Evolutionary conservation across 257 asterid genomes (phyloP).

Genomic region (Anisodus acutangulus): DNA sequence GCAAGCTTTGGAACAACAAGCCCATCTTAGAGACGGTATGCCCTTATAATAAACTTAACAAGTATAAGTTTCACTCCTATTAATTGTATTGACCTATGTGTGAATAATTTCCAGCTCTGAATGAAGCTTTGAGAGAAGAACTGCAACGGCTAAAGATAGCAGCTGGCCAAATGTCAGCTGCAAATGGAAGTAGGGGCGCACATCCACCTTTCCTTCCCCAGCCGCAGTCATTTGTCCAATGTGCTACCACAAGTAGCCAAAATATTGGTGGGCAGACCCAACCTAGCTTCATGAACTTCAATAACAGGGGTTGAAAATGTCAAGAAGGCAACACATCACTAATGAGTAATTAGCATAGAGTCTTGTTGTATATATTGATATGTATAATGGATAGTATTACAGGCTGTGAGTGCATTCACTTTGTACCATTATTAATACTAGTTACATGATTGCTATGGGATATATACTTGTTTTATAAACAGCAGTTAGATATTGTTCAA

Average conservation of each 20-base stretch:
- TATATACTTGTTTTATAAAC: not conserved
- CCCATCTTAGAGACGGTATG: slow-evolving; percentile 94
- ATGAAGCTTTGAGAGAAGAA: slow-evolving; percentile 75
- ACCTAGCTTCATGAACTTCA: slow-evolving; percentile 51
- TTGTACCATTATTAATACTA: slow-evolving; percentile 18
- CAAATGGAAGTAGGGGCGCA: slow-evolving; percentile 55
- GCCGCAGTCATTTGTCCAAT: slow-evolving; percentile 49
- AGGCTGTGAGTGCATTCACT: not conserved
- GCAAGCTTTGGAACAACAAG: slow-evolving; percentile 88
- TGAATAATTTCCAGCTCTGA: slow-evolving; percentile 58
- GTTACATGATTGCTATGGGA: not conserved
- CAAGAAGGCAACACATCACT: not conserved
- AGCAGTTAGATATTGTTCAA: slow-evolving; percentile 16
- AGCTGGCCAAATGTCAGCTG: slow-evolving; percentile 57
- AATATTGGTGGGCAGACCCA: slow-evolving; percentile 46
- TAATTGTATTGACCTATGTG: not conserved
- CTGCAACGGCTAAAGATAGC: slow-evolving; percentile 79
- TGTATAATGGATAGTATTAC: not conserved
- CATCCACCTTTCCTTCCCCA: slow-evolving; percentile 52
- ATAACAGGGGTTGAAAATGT: slow-evolving; percentile 44
- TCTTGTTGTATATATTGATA: slow-evolving; percentile 22
- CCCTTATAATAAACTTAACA: not conserved
- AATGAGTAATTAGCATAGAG: not conserved
- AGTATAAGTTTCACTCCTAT: not conserved
- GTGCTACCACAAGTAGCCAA: slow-evolving; percentile 44